Evolutionary conservation across 805 yeast species (phyloP).

Genomic region (Starmerella sp.): DNA sequence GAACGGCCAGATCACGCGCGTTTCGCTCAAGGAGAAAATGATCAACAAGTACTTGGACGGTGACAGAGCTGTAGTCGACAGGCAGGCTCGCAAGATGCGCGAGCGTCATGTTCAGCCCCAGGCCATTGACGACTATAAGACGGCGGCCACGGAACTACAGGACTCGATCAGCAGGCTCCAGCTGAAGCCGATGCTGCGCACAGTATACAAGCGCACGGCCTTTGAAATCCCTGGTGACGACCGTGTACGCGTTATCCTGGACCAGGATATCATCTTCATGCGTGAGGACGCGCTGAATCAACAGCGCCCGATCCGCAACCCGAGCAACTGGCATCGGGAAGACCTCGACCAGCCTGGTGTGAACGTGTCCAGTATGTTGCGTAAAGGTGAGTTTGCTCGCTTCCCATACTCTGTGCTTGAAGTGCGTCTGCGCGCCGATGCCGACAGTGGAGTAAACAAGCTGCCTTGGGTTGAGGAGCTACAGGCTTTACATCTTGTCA

Average conservation of each 20-base stretch:
- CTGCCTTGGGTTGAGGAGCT: constrained; percentile 73
- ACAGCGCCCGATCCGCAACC: constrained; percentile 81
- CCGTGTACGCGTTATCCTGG: constrained; percentile 78
- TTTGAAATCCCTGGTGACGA: constrained; percentile 98
- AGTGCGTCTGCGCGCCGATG: constrained; percentile 48
- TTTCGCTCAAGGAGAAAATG: constrained; percentile 69
- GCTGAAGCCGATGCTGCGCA: constrained; percentile 76
- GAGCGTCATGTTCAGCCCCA: constrained; percentile 48
- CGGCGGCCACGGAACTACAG: constrained; percentile 50
- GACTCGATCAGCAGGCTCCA: constrained; percentile 50
- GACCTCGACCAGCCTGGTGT: constrained; percentile 71
- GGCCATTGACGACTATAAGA: constrained; percentile 41
- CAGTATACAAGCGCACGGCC: constrained; percentile 83
- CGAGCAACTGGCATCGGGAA: constrained; percentile 78
- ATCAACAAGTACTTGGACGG: constrained; percentile 60
- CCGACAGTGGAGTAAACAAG: constrained; percentile 27
- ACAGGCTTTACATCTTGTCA: constrained; percentile 70
- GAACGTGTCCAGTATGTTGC: constrained; percentile 56
- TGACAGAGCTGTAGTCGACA: constrained; percentile 36
- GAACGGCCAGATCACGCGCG: constrained; percentile 44
- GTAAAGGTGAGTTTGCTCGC: constrained; percentile 74
- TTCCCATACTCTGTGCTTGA: constrained; percentile 77
- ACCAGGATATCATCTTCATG: constrained; percentile 74
- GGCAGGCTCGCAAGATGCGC: constrained; percentile 48
- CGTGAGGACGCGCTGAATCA: constrained; percentile 84